Base-by-base conservation (phyloP, 192 early-diverging fungal species). In the Jimgerdemannia flammicorona region DNA sequence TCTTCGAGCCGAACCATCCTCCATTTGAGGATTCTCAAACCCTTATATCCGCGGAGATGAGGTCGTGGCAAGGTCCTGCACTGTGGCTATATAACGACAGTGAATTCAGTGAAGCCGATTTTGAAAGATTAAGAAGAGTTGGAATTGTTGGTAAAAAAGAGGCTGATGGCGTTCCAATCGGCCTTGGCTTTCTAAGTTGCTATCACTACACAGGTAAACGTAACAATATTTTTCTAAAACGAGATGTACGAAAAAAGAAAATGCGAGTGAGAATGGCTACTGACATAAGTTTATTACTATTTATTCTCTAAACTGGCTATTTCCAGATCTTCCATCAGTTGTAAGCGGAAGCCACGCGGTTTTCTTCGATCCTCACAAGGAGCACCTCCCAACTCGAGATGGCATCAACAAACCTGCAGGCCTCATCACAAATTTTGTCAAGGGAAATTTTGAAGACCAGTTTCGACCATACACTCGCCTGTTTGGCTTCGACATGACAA, bases 1-100 rank as follows among this genome's bases (percentile, higher is more conserved):
- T 29, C 29, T 29, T 29, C 29, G 29, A 29, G 1, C 29, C 29
- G 29, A 29, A 29, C 29, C 1, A 0, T 29, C 29, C 29, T 29
- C 29, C 29, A 29, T 29, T 29, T 29, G 1, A 29, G 29, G 29
- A 29, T 43, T 41, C 10, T 67, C 0, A 17, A 67, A 64, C 49
- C 14, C 39, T 80, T 3, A 40, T 83, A 7, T 64, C 64, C 4
- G 41, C 70, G 17, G 49, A 77, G 20, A 83, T 83, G 79, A n/a
- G 66, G 6, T 44, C 40, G 8, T 77, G 75, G 70, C 81, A 83
- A 72, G 81, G 81, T 29, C 79, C 81, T 2, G 75, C 81, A 0
- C 64, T 83, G 8, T 41, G 76, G 17, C 77, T 83, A 0, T 83
- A 75, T 40, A 77, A 77, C 49, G 43, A 83, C 67, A 73, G 69